A percentile compares a stretch with the other conserved stretches of the same genome.
Evolutionary conservation across 495 filamentous ascomycete species (phyloP).

Genomic region (Halenospora varia): DNA sequence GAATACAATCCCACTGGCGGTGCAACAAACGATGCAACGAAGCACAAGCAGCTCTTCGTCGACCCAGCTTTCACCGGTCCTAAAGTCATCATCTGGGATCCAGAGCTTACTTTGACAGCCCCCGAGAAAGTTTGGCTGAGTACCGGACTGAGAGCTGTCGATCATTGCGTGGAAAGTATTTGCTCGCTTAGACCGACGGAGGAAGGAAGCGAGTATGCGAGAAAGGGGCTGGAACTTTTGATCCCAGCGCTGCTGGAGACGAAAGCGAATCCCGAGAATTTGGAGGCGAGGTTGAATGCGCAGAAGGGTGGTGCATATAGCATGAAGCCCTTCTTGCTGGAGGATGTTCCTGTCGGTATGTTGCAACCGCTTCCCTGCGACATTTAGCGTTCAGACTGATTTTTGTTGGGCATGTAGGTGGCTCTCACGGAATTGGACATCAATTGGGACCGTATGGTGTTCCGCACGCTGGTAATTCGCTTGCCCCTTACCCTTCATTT

Average conservation of each 20-base stretch:
- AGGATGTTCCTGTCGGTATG: too few species aligned
- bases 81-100: conserved; percentile 55
- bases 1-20: conserved; percentile 57
- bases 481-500: too few species aligned
- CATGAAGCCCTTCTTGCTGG: conserved; percentile 25
- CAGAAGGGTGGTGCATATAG: conserved; percentile 28
- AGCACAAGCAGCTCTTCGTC: conserved; percentile 54
- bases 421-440: conserved; percentile 64
- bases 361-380: too few species aligned
- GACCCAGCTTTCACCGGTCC: conserved; percentile 41
- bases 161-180: conserved; percentile 60
- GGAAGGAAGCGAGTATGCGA: conserved; percentile 23
- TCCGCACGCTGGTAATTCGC: too few species aligned
- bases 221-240: conserved; percentile 42
- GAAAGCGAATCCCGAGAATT: conserved; percentile 38
- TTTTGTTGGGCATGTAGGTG: conserved; percentile 34
- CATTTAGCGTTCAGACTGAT: too few species aligned
- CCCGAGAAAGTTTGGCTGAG: conserved; percentile 58
- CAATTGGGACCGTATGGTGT: conserved; percentile 63
- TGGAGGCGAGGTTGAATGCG: conserved; percentile 42
- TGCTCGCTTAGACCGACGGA: conserved; percentile 31
- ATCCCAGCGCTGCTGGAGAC: conserved; percentile 49
- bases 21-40: conserved; percentile 46
- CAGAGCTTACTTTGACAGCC: conserved; percentile 47
- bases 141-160: conserved; percentile 57